A percentile compares a stretch with the other conserved stretches of the same genome.
Conservation (phyloP, 1,284 basidiomycete species). For the Schizophyllum amplum region DNA sequence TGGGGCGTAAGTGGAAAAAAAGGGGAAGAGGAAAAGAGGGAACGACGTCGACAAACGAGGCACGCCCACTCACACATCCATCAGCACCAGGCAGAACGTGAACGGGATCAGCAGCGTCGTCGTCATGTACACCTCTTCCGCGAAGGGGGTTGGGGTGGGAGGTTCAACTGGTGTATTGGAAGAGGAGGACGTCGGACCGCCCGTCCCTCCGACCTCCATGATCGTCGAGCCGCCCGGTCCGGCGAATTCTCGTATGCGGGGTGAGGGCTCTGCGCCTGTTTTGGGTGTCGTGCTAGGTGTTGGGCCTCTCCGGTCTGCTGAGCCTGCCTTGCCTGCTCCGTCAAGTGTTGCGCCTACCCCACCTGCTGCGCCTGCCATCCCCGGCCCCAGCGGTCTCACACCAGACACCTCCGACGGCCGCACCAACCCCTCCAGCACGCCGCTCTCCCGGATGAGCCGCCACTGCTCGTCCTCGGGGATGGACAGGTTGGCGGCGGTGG, state of each 20-base stretch:
- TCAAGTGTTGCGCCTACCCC: too few species aligned
- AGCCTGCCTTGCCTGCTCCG: too few species aligned
- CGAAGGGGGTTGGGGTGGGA: constrained; percentile 36
- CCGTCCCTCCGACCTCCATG: too few species aligned
- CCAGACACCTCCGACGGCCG: constrained; percentile 15
- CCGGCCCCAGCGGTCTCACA: neutral
- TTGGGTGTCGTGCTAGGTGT: too few species aligned
- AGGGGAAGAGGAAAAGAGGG: constrained; percentile 7
- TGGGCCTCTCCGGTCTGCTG: too few species aligned
- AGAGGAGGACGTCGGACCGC: neutral
- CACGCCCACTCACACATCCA: constrained; percentile 60
- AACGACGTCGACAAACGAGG: neutral
- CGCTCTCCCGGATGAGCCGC: constrained; percentile 62
- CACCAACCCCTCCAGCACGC: constrained; percentile 37
- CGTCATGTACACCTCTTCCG: constrained; percentile 63
- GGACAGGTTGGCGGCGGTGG: constrained; percentile 15
- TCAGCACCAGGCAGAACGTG: constrained; percentile 60
- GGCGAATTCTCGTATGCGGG: too few species aligned
- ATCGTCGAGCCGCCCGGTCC: too few species aligned
- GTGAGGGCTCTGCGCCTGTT: too few species aligned
- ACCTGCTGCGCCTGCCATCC: too few species aligned
- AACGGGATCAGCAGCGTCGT: constrained; percentile 59
- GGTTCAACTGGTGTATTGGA: neutral
- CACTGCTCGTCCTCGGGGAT: constrained; percentile 71
- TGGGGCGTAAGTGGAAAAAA: constrained; percentile 7